These are phyloP conservation scores for Ophiocordyceps camponoti-saundersi DNA, from an alignment of 2,329 filamentous ascomycete genomes.

Conservation along the genomic window DNA sequence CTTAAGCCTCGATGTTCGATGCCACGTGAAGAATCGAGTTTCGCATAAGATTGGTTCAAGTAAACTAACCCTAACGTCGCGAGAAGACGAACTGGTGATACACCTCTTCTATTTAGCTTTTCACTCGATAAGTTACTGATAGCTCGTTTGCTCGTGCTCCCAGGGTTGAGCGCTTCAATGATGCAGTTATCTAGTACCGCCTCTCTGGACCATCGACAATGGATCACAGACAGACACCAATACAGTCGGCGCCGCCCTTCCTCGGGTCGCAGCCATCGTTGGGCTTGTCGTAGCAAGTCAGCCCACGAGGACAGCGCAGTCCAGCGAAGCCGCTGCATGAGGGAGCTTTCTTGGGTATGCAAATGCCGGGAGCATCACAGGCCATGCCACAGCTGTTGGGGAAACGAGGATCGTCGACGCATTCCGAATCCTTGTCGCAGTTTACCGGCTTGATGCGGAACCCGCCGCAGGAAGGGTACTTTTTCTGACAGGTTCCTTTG, in stretches of 20 bases:
- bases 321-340: conserved; percentile 12
- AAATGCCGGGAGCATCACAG: conserved; percentile 18
- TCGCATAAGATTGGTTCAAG: too few relatives aligned
- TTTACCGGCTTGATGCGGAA: conserved; percentile 6
- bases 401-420: conserved; percentile 16
- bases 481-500: not conserved
- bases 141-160: too few relatives aligned
- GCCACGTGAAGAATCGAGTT: too few relatives aligned
- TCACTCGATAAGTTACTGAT: not conserved
- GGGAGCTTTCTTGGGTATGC: conserved; percentile 7
- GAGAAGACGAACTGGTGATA: not conserved
- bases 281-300: conserved; percentile 13
- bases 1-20: too few relatives aligned
- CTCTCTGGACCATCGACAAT: not conserved
- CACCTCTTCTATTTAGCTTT: not conserved
- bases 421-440: conserved; percentile 10
- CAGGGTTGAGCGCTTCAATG: too few relatives aligned
- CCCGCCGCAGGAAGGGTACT: conserved; percentile 17
- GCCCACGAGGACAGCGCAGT: conserved; percentile 8
- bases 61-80: too few relatives aligned
- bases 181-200: not conserved
- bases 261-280: conserved; percentile 11
- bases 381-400: conserved; percentile 15
- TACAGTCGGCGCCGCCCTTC: conserved; percentile 12
- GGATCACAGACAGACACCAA: conserved; percentile 13